phyloP scores from a whole-genome alignment of 495 filamentous ascomycete species.

The Geopyxis carbonaria region DNA sequence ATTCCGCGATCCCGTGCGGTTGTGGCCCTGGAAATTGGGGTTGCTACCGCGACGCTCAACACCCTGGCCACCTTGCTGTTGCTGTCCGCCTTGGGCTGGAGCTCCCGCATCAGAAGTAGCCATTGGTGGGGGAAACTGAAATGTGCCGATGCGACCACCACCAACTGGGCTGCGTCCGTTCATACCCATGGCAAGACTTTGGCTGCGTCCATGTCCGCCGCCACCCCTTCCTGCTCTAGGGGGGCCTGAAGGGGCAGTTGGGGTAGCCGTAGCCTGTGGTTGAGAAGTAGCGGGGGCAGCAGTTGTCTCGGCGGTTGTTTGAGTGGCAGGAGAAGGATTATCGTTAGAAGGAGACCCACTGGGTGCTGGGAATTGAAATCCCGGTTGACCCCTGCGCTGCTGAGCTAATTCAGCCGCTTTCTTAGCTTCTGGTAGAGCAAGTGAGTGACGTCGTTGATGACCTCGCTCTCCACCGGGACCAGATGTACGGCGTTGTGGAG shows the following conservation, averaged over 20 bases:
- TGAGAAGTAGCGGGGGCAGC: not conserved
- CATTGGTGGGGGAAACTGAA: slow-evolving; percentile 48
- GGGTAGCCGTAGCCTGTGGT: too few relatives aligned
- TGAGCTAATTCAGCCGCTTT: slow-evolving; percentile 94
- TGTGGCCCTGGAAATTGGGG: slow-evolving; percentile 40
- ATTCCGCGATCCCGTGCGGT: slow-evolving; percentile 67
- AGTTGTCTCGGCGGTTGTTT: slow-evolving; percentile 27
- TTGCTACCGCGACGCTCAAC: slow-evolving; percentile 29
- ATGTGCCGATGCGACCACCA: slow-evolving; percentile 45
- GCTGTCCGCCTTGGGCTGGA: slow-evolving; percentile 24
- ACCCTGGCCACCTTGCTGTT: slow-evolving; percentile 31
- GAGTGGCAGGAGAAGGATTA: too few relatives aligned
- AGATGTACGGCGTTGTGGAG: slow-evolving; percentile 52
- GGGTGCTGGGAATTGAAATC: slow-evolving; percentile 82
- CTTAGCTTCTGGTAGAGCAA: slow-evolving; percentile 89
- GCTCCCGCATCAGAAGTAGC: slow-evolving; percentile 38
- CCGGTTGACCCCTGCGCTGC: slow-evolving; percentile 69
- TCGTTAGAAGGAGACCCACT: slow-evolving; percentile 29
- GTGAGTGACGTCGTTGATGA: slow-evolving; percentile 85
- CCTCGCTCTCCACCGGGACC: slow-evolving; percentile 49
- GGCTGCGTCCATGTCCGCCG: slow-evolving; percentile 40
- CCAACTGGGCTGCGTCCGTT: slow-evolving; percentile 38
- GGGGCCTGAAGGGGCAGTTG: slow-evolving; percentile 8
- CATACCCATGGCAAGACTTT: slow-evolving; percentile 40
- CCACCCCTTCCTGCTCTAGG: slow-evolving; percentile 20